phyloP scores from a whole-genome alignment of 2,329 filamentous ascomycete species.

The Aspergillus sp. region DNA sequence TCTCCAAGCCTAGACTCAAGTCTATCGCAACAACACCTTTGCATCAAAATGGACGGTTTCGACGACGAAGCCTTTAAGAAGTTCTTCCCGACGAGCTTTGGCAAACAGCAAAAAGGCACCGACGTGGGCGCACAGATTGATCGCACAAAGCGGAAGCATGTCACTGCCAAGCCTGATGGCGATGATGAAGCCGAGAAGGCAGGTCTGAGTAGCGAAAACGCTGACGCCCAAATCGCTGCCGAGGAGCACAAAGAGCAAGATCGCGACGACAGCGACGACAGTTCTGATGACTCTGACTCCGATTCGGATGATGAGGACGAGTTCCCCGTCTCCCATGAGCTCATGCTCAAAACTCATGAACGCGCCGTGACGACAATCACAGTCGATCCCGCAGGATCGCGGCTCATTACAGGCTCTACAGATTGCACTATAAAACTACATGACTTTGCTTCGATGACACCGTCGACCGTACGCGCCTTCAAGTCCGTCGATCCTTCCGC shows the following conservation, averaged over 20 bases:
- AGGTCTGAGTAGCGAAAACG: slow-evolving; percentile 17
- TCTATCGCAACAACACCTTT: slow-evolving; percentile 2
- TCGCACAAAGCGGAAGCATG: slow-evolving; percentile 63
- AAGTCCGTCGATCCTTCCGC: slow-evolving; percentile 84
- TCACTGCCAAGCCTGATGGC: slow-evolving; percentile 27
- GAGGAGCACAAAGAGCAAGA: slow-evolving; percentile 41
- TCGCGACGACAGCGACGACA: slow-evolving; percentile 42
- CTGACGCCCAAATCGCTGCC: slow-evolving; percentile 19
- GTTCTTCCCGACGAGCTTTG: slow-evolving; percentile 80
- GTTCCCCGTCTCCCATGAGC: slow-evolving; percentile 87
- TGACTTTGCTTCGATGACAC: slow-evolving; percentile 94
- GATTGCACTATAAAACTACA: slow-evolving; percentile 91
- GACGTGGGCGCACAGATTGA: slow-evolving; percentile 80
- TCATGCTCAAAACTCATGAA: slow-evolving; percentile 89
- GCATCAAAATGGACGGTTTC: slow-evolving; percentile 38
- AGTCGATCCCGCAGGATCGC: slow-evolving; percentile 78
- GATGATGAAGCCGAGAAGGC: slow-evolving; percentile 21
- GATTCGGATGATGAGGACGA: slow-evolving; percentile 70
- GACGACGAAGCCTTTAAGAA: slow-evolving; percentile 47
- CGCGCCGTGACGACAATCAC: slow-evolving; percentile 80
- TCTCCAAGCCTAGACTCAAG: background rate
- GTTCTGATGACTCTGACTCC: slow-evolving; percentile 66
- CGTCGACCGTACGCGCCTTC: slow-evolving; percentile 90
- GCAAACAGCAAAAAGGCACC: slow-evolving; percentile 71
- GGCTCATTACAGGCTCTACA: slow-evolving; percentile 84